Base-by-base conservation (phyloP, 495 filamentous ascomycete genomes). In the Annulohypoxylon bovei region DNA sequence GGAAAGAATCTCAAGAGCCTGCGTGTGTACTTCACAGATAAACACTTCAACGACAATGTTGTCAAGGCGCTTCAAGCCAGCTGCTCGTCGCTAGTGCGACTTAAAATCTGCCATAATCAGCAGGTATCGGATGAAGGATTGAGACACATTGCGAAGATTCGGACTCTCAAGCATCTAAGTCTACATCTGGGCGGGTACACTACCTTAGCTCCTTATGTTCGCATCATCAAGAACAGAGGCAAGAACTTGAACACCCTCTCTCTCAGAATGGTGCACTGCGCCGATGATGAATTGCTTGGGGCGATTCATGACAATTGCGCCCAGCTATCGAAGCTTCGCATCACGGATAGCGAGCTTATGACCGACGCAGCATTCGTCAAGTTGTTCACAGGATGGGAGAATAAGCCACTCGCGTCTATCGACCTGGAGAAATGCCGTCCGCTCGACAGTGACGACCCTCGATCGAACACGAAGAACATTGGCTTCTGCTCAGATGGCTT, bases 401-500 rank as follows among this genome's bases (percentile, higher is more conserved):
- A 97, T 73, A 87, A 84, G 20, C 83, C 88, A 2, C 83, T 98
- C 28, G 68, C 75, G 23, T 89, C 87, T 68, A 77, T 92, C 62
- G 93, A 97, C 77, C 78, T 98, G 30, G 88, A 89, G 52, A 88
- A 88, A 49, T 91, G 88, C 61, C 89, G 93, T 30, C 87, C 93
- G 68, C 72, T 94, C 27, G 93, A 97, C 69, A 86, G 90, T 65
- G 73, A 82, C 20, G 55, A 74, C 0, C 81, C 83, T 16, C 72
- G 79, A 18, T 68, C 77, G n/a, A 93, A 91, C 71, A 85, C 88
- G 1, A 81, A 89, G 64, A 81, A 82, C 18, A 78, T 92, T 30
- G 93, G 93, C 16, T 86, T 97, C 58, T 91, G 88, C 46, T 90
- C 88, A 8, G 75, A 83, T 39, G 93, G 91, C 0, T 94, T 98